These are phyloP conservation scores for Fusarium transvaalense DNA, from an alignment of 2,329 filamentous ascomycete species.

Conservation along the genomic window DNA sequence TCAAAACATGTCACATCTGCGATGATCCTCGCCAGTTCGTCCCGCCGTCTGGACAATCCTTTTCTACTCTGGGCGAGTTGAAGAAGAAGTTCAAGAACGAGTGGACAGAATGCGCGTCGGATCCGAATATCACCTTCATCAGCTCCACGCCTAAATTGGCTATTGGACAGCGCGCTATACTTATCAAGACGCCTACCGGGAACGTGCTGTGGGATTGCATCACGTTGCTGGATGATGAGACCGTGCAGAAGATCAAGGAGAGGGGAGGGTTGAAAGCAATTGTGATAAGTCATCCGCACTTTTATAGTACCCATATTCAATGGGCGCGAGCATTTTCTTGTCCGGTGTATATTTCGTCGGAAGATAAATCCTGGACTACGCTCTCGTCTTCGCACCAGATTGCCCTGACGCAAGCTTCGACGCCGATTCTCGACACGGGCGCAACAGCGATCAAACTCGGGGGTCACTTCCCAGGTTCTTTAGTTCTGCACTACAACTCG, in stretches of 20 bases:
- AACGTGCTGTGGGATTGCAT: conserved; percentile 87
- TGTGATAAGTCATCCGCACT: conserved; percentile 84
- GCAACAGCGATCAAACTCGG: conserved; percentile 76
- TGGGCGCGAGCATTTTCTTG: conserved; percentile 79
- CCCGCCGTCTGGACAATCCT: conserved; percentile 68
- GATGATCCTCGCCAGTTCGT: conserved; percentile 80
- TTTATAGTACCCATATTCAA: conserved; percentile 80
- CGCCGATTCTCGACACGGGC: conserved; percentile 60
- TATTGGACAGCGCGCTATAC: conserved; percentile 80
- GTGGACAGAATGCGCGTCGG: conserved; percentile 61
- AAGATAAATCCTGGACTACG: conserved; percentile 75
- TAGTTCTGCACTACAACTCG: conserved; percentile 72
- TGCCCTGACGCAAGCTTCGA: conserved; percentile 59
- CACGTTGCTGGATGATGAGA: conserved; percentile 75
- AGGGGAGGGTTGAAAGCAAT: conserved; percentile 78
- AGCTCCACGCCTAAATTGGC: conserved; percentile 70
- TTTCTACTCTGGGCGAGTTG: conserved; percentile 69
- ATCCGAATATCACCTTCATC: conserved; percentile 62
- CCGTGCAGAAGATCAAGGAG: conserved; percentile 66
- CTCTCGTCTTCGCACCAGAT: conserved; percentile 58
- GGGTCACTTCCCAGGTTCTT: conserved; percentile 83
- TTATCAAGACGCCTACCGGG: conserved; percentile 73
- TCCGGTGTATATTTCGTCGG: conserved; percentile 74
- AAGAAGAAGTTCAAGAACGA: conserved; percentile 64
- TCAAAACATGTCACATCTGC: conserved; percentile 75